Evolutionary conservation across 495 filamentous ascomycete genomes (phyloP).

Genomic region (Penicillium goetzii): DNA sequence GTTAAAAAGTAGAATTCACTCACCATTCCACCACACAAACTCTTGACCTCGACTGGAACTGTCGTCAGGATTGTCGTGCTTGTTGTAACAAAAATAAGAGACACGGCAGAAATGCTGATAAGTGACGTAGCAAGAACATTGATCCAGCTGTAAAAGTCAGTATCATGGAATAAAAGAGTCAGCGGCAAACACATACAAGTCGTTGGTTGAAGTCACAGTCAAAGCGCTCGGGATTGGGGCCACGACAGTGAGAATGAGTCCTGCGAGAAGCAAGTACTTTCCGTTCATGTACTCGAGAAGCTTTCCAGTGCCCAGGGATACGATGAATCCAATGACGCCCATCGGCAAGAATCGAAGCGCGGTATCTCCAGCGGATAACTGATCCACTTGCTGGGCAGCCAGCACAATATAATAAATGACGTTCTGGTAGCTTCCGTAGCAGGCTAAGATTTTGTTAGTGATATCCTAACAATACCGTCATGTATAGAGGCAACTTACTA

Average conservation of each 20-base stretch:
- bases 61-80: slow-evolving; percentile 42
- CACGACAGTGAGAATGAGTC: slow-evolving; percentile 35
- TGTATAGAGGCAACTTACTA: slow-evolving; percentile 28
- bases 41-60: slow-evolving; percentile 41
- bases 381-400: slow-evolving; percentile 41
- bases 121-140: slow-evolving; percentile 41
- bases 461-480: neutral
- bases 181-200: slow-evolving; percentile 32
- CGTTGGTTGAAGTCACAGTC: slow-evolving; percentile 30
- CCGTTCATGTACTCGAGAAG: slow-evolving; percentile 42
- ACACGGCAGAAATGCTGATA: slow-evolving; percentile 46
- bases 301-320: slow-evolving; percentile 42
- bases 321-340: slow-evolving; percentile 42
- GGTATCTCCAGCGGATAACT: slow-evolving; percentile 37
- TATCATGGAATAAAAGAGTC: too few relatives aligned
- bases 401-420: slow-evolving; percentile 47
- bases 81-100: slow-evolving; percentile 43
- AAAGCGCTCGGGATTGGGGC: slow-evolving; percentile 40
- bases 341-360: slow-evolving; percentile 43
- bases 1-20: neutral
- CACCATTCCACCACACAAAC: slow-evolving; percentile 43
- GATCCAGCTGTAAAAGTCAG: slow-evolving; percentile 36
- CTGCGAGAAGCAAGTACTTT: slow-evolving; percentile 38
- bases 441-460: slow-evolving; percentile 31
- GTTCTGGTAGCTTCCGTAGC: slow-evolving; percentile 46